Conservation (phyloP, 2,329 filamentous ascomycete species). For the Berkeleyomyces rouxiae region DNA sequence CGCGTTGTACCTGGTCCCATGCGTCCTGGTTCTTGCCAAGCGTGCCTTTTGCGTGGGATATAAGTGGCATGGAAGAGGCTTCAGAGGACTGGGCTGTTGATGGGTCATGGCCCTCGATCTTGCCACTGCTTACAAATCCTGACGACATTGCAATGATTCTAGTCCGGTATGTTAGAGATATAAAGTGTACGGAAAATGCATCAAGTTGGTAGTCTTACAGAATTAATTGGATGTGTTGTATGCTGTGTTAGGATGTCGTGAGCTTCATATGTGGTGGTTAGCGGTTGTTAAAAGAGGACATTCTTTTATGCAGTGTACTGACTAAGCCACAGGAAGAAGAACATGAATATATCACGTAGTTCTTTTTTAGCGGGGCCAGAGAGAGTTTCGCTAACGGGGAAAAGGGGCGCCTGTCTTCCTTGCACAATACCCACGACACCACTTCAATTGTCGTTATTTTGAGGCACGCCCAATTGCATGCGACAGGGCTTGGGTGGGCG, state of each 20-base stretch:
- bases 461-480: not conserved
- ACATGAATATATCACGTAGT: not conserved
- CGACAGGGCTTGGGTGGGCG: not conserved
- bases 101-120: slow-evolving; percentile 24
- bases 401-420: not conserved
- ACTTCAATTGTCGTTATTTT: not conserved
- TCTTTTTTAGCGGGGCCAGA: too few relatives aligned
- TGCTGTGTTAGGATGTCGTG: not conserved
- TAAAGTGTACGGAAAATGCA: not conserved
- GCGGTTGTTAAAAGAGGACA: not conserved
- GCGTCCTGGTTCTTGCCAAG: slow-evolving; percentile 24
- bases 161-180: not conserved
- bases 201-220: not conserved
- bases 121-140: slow-evolving; percentile 39
- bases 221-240: not conserved
- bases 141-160: slow-evolving; percentile 27
- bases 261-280: not conserved
- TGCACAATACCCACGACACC: too few relatives aligned
- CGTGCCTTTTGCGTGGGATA: slow-evolving; percentile 8
- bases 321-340: not conserved
- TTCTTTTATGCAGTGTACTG: not conserved
- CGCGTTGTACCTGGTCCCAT: slow-evolving; percentile 48
- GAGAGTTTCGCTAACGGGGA: not conserved
- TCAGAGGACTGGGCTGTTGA: slow-evolving; percentile 13
- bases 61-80: slow-evolving; percentile 13